Evolutionary conservation across 2,329 filamentous ascomycete genomes (phyloP).

Genomic region (Sporothrix phasma): DNA sequence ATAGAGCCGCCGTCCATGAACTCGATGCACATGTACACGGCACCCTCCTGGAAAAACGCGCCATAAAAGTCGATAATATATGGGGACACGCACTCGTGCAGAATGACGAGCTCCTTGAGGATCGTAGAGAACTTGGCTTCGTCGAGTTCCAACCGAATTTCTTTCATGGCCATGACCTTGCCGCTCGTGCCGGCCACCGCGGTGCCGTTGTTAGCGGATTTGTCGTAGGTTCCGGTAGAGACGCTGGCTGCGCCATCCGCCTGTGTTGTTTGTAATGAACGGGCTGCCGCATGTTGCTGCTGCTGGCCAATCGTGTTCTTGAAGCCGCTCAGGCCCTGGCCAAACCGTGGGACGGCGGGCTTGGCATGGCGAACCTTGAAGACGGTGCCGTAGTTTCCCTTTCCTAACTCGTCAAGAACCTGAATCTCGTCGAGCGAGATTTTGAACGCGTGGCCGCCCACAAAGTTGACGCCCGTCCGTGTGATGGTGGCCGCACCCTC

Average conservation of each 20-base stretch:
- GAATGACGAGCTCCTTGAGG: constrained; percentile 91
- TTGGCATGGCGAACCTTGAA: constrained; percentile 90
- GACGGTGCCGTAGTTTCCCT: constrained; percentile 96
- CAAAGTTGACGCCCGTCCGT: constrained; percentile 82
- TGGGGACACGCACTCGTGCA: constrained; percentile 88
- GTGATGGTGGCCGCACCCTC: constrained; percentile 87
- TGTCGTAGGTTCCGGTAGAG: background rate
- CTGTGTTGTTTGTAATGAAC: background rate
- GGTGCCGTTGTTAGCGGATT: background rate
- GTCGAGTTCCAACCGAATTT: constrained; percentile 89
- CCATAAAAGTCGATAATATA: constrained; percentile 99
- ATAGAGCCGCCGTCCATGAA: constrained; percentile 98
- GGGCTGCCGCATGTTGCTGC: background rate
- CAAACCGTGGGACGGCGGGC: constrained; percentile 46
- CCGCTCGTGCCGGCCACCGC: constrained; percentile 46
- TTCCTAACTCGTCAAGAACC: constrained; percentile 83
- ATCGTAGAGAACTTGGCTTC: constrained; percentile 96
- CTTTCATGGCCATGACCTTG: constrained; percentile 97
- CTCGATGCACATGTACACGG: constrained; percentile 98
- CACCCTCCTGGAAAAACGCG: constrained; percentile 96
- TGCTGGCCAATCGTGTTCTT: constrained; percentile 24
- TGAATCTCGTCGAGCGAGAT: constrained; percentile 96
- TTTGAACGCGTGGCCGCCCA: constrained; percentile 76
- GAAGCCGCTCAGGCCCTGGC: constrained; percentile 44
- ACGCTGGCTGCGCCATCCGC: constrained; percentile 19